phyloP scores from a whole-genome alignment of 2,329 filamentous ascomycete species.

The Aspergillus carbonarius region DNA sequence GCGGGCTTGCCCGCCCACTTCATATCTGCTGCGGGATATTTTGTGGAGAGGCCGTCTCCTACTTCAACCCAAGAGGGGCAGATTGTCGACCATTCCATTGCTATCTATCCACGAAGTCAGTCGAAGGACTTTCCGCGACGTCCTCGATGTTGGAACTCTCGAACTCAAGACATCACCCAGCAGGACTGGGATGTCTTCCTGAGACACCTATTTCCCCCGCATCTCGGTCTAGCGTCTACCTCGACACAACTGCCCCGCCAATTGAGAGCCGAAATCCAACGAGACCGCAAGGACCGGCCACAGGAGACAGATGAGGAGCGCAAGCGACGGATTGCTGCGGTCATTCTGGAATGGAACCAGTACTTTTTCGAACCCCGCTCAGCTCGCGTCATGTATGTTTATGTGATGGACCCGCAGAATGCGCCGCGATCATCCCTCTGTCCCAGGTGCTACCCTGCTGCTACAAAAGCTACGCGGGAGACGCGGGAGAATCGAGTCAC shows the following conservation, averaged over 20 bases:
- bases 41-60: slow-evolving; percentile 36
- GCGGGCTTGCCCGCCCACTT: slow-evolving; percentile 31
- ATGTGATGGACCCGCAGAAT: slow-evolving; percentile 34
- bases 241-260: slow-evolving; percentile 39
- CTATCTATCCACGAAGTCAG: slow-evolving; percentile 43
- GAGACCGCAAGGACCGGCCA: slow-evolving; percentile 43
- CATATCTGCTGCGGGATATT: slow-evolving; percentile 39
- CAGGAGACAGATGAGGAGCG: slow-evolving; percentile 45
- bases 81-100: slow-evolving; percentile 37
- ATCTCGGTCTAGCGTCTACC: slow-evolving; percentile 38
- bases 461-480: slow-evolving; percentile 20
- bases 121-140: slow-evolving; percentile 43
- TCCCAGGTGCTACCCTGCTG: slow-evolving; percentile 41
- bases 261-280: slow-evolving; percentile 40
- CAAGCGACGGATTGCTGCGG: slow-evolving; percentile 37
- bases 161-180: slow-evolving; percentile 35
- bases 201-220: slow-evolving; percentile 42
- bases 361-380: slow-evolving; percentile 42
- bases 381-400: slow-evolving; percentile 34
- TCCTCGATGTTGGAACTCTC: slow-evolving; percentile 41
- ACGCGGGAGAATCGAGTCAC: slow-evolving; percentile 21
- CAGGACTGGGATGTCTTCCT: slow-evolving; percentile 47
- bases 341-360: slow-evolving; percentile 46
- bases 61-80: slow-evolving; percentile 24
- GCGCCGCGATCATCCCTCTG: slow-evolving; percentile 39